A percentile compares a stretch with the other conserved stretches of the same genome.
phyloP scores from a whole-genome alignment of 176 grass and related monocot genomes.

The Metroxylon sagu region DNA sequence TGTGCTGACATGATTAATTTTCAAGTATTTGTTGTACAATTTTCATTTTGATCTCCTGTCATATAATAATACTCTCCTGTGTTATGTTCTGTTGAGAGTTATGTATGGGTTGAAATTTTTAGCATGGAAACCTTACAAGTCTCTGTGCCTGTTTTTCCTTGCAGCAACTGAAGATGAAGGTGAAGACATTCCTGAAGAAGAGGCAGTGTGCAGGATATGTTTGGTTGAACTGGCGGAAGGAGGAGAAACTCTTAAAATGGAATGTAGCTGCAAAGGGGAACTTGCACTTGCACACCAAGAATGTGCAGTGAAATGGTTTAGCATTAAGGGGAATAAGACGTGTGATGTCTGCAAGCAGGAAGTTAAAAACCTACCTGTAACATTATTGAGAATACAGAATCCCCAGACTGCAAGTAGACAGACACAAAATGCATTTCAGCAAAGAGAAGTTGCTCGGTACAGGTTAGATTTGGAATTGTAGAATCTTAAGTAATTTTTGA shows the following conservation, averaged over 20 bases:
- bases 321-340: slow-evolving; percentile 96
- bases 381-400: slow-evolving; percentile 83
- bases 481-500: background rate
- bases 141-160: background rate
- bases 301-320: slow-evolving; percentile 99
- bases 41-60: background rate
- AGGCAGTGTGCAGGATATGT: slow-evolving; percentile 97
- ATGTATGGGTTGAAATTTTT: too few relatives aligned
- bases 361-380: slow-evolving; percentile 83
- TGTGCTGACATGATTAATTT: too few relatives aligned
- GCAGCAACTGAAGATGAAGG: slow-evolving; percentile 54
- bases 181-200: slow-evolving; percentile 98
- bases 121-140: too few relatives aligned
- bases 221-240: slow-evolving; percentile 86
- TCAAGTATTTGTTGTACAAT: too few relatives aligned
- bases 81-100: too few relatives aligned
- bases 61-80: background rate
- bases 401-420: slow-evolving; percentile 43
- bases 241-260: slow-evolving; percentile 98
- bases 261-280: slow-evolving; percentile 99
- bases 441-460: slow-evolving; percentile 52
- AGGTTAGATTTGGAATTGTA: slow-evolving; percentile 34
- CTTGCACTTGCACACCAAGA: slow-evolving; percentile 96
- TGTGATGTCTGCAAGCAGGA: slow-evolving; percentile 94
- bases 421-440: slow-evolving; percentile 44